Conservation (phyloP, 2,329 filamentous ascomycete species). For the Raffaelea deltoideospora region DNA sequence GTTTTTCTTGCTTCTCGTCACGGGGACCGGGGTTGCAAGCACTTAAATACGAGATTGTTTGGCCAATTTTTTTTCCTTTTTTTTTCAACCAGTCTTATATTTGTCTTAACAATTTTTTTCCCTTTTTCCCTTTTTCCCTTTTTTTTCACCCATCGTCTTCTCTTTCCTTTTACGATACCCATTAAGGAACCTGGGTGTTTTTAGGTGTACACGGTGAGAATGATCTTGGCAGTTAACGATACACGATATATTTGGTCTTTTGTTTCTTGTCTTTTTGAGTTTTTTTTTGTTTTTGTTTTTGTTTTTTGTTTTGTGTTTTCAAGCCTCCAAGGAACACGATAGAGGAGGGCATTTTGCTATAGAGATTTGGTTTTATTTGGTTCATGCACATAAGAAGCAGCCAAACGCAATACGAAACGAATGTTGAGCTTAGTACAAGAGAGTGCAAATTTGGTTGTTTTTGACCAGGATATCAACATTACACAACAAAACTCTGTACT, state of each 20-base stretch:
- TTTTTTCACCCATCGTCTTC: not conserved
- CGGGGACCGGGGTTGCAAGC: not conserved
- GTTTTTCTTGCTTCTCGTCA: not conserved
- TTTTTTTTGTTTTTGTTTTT: constrained; percentile 1
- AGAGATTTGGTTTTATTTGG: no score
- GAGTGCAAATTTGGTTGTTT: no score
- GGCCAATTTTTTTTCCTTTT: not conserved
- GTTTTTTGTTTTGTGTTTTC: not conserved
- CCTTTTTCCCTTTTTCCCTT: not conserved
- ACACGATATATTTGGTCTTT: no score
- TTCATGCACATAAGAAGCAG: no score
- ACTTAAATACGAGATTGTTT: not conserved
- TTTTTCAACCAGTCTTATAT: not conserved
- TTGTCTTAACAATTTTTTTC: not conserved
- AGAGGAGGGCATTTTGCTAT: no score
- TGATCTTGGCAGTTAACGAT: not conserved
- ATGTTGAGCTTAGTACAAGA: no score
- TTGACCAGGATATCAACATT: no score
- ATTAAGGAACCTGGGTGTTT: constrained; percentile 2
- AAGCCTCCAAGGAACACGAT: not conserved
- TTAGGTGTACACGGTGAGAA: not conserved
- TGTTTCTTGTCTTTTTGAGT: not conserved
- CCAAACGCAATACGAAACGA: no score
- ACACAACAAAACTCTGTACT: no score
- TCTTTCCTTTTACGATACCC: not conserved